phyloP scores from a whole-genome alignment of 2,329 filamentous ascomycete species.

The Rhinocladiella mackenziei region DNA sequence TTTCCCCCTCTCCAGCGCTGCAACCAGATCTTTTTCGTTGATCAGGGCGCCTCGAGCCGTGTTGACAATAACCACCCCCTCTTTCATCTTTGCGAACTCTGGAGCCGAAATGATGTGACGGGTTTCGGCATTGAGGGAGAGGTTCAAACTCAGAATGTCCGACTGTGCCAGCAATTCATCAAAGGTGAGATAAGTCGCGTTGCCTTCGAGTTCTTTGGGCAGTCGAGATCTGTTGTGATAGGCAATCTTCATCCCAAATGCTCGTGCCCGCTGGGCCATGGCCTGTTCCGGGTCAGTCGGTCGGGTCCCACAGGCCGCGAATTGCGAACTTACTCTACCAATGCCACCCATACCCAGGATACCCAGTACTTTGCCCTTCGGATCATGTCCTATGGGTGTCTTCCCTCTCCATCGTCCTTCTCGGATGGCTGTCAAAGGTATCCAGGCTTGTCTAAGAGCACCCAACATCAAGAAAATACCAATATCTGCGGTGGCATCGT shows the following conservation, averaged over 20 bases:
- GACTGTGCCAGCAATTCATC: constrained; percentile 45
- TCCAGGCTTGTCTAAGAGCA: constrained; percentile 43
- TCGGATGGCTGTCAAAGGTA: constrained; percentile 41
- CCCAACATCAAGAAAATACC: constrained; percentile 48
- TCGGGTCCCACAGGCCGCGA: neutral
- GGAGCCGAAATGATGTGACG: constrained; percentile 45
- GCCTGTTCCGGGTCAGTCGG: constrained; percentile 34
- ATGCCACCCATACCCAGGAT: constrained; percentile 50
- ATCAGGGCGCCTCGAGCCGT: constrained; percentile 45
- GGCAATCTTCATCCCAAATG: constrained; percentile 46
- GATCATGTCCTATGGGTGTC: constrained; percentile 43
- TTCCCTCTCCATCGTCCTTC: constrained; percentile 43
- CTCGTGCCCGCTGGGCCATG: constrained; percentile 43
- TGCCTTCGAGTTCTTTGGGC: constrained; percentile 39
- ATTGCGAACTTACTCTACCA: constrained; percentile 38
- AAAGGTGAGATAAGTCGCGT: constrained; percentile 44
- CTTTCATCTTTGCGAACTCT: constrained; percentile 46
- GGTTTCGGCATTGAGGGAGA: constrained; percentile 43
- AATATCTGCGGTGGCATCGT: constrained; percentile 46
- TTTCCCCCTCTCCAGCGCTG: constrained; percentile 44
- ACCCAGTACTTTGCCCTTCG: constrained; percentile 43
- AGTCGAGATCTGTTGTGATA: constrained; percentile 47
- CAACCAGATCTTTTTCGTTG: constrained; percentile 46
- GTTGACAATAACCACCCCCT: constrained; percentile 44
- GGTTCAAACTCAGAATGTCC: constrained; percentile 46